A percentile compares a stretch with the other conserved stretches of the same genome.
phyloP scores from a whole-genome alignment of 352 stramenopile genomes.

The Hyaloperonospora arabidopsidis region DNA sequence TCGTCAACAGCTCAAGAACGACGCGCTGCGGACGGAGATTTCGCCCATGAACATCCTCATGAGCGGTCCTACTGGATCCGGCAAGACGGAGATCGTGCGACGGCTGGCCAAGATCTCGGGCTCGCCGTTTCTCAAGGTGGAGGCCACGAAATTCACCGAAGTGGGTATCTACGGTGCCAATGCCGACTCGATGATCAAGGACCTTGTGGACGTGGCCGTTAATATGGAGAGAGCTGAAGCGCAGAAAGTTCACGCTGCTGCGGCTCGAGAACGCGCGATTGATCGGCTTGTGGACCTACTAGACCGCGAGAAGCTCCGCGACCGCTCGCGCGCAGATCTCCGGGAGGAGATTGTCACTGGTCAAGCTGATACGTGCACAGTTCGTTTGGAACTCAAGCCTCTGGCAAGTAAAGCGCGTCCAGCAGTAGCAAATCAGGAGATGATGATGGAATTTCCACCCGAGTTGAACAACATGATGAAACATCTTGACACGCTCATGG shows the following conservation, averaged over 20 bases:
- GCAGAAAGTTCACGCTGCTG: slow-evolving; percentile 79
- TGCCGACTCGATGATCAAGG: slow-evolving; percentile 97
- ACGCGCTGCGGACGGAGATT: slow-evolving; percentile 78
- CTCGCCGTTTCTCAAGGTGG: slow-evolving; percentile 96
- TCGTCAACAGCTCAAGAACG: slow-evolving; percentile 88
- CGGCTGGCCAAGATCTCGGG: slow-evolving; percentile 96
- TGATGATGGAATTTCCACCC: slow-evolving; percentile 81
- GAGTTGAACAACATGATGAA: slow-evolving; percentile 81
- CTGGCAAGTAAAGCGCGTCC: slow-evolving; percentile 29
- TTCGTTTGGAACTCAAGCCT: slow-evolving; percentile 49
- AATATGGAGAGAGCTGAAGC: slow-evolving; percentile 76
- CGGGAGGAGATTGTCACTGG: slow-evolving; percentile 56
- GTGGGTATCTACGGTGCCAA: slow-evolving; percentile 98
- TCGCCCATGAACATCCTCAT: slow-evolving; percentile 99
- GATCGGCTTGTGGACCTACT: slow-evolving; percentile 83
- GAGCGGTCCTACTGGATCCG: slow-evolving; percentile 96
- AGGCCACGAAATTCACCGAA: slow-evolving; percentile 99
- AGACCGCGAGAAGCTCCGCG: slow-evolving; percentile 36
- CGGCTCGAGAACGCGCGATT: slow-evolving; percentile 86
- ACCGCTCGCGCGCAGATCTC: slow-evolving; percentile 37
- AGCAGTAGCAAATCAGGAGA: slow-evolving; percentile 28
- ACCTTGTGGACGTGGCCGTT: slow-evolving; percentile 95
- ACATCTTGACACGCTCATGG: slow-evolving; percentile 63
- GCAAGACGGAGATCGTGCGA: slow-evolving; percentile 97
- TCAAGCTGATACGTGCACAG: slow-evolving; percentile 40